Percentiles rank a stretch among this genome's conserved stretches.
Conservation (phyloP, 305 asterid genomes). For the Fraxinus albicans region DNA sequence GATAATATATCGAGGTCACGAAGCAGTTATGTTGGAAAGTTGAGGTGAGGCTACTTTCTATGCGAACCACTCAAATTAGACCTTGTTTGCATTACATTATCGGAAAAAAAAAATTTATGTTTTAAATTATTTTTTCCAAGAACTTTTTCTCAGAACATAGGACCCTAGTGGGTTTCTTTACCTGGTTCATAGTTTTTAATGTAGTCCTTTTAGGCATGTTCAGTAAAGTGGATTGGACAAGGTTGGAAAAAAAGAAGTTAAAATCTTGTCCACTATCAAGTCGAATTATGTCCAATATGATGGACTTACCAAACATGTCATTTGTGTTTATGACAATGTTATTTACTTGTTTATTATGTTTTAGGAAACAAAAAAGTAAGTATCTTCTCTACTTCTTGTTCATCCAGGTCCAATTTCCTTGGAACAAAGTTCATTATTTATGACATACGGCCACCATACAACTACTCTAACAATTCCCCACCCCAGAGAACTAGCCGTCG, state of each 20-base stretch:
- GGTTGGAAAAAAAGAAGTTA: background rate
- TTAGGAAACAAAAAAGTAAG: background rate
- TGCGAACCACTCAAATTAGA: background rate
- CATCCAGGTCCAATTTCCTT: conserved; percentile 67
- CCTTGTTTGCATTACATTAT: background rate
- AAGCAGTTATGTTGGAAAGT: conserved; percentile 72
- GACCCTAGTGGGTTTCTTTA: background rate
- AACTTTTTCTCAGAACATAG: background rate
- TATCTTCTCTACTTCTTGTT: conserved; percentile 7
- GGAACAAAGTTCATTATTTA: conserved; percentile 75
- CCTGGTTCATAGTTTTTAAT: background rate
- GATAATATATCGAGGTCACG: conserved; percentile 74
- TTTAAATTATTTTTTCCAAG: background rate
- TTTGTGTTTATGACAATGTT: background rate
- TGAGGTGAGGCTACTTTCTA: conserved; percentile 47
- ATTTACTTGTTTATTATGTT: background rate
- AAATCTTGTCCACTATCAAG: background rate
- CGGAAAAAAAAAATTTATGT: background rate
- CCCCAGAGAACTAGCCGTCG: conserved; percentile 53
- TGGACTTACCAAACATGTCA: background rate
- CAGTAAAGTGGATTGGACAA: background rate
- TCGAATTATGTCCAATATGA: background rate
- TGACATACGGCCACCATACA: conserved; percentile 64
- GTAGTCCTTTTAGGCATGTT: background rate
- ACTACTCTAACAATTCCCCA: conserved; percentile 34